Conservation (phyloP, 805 yeast species). For the Metschnikowia lachancei region DNA sequence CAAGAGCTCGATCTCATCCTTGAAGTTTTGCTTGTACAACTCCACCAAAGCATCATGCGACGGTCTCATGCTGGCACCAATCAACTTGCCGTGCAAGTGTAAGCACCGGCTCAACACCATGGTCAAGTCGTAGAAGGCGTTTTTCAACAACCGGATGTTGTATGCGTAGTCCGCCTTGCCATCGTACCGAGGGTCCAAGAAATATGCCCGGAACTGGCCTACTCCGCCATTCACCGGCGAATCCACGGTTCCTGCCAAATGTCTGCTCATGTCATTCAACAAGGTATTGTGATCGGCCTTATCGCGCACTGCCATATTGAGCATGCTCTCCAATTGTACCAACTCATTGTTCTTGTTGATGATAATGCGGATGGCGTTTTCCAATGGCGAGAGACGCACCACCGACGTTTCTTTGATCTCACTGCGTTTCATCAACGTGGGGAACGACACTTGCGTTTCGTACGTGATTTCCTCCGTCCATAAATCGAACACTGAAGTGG, state of each 20-base stretch:
- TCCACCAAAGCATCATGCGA: constrained; percentile 67
- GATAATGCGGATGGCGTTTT: constrained; percentile 72
- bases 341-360: constrained; percentile 69
- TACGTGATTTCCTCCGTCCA: constrained; percentile 89
- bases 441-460: constrained; percentile 74
- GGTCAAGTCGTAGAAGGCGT: constrained; percentile 67
- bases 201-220: constrained; percentile 73
- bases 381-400: constrained; percentile 72
- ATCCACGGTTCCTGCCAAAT: constrained; percentile 80
- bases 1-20: constrained; percentile 54
- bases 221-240: constrained; percentile 94
- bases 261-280: constrained; percentile 66
- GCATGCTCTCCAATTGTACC: constrained; percentile 61
- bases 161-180: constrained; percentile 32
- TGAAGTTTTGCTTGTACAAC: constrained; percentile 65
- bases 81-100: constrained; percentile 62
- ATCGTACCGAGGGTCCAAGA: constrained; percentile 40
- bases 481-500: constrained; percentile 65
- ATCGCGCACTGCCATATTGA: constrained; percentile 51
- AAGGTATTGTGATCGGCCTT: constrained; percentile 47
- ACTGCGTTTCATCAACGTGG: constrained; percentile 82
- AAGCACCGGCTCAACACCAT: constrained; percentile 63
- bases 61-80: constrained; percentile 52
- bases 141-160: constrained; percentile 37
- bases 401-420: constrained; percentile 53